A percentile compares a stretch with the other conserved stretches of the same genome.
Evolutionary conservation across 148 eudicot genomes (phyloP).

Genomic region (Dianthus caryophyllus): DNA sequence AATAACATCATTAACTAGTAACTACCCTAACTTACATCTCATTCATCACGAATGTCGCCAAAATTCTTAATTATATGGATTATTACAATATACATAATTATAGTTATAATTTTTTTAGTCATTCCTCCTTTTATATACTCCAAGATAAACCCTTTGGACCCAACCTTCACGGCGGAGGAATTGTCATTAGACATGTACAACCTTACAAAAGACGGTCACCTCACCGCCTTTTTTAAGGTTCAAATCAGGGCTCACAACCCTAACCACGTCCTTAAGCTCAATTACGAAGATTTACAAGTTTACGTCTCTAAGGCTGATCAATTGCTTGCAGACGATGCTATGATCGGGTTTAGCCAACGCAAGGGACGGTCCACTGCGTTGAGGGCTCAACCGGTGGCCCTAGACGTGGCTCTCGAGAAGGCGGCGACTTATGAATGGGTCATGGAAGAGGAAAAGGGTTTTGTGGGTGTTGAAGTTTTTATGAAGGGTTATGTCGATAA

Average conservation of each 20-base stretch:
- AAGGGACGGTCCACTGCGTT: neutral
- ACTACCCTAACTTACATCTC: neutral
- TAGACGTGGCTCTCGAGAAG: neutral
- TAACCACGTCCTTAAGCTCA: neutral
- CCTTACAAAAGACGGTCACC: neutral
- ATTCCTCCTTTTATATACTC: neutral
- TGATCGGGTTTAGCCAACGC: neutral
- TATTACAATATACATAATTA: neutral
- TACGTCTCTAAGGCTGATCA: neutral
- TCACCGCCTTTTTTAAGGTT: neutral
- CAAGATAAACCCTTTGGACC: neutral
- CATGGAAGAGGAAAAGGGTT: neutral
- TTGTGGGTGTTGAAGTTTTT: neutral
- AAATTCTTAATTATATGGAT: neutral
- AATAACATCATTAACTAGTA: neutral
- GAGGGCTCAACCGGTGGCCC: neutral
- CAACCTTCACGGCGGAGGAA: neutral
- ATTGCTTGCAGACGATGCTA: neutral
- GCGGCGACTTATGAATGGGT: neutral
- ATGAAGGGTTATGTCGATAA: neutral
- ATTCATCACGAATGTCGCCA: neutral
- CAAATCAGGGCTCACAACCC: neutral
- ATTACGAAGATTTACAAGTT: neutral
- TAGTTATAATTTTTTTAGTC: neutral
- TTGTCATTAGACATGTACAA: neutral